These are phyloP conservation scores for Sporisorium reilianum DNA, from an alignment of 1,284 basidiomycete species.

Conservation along the genomic window DNA sequence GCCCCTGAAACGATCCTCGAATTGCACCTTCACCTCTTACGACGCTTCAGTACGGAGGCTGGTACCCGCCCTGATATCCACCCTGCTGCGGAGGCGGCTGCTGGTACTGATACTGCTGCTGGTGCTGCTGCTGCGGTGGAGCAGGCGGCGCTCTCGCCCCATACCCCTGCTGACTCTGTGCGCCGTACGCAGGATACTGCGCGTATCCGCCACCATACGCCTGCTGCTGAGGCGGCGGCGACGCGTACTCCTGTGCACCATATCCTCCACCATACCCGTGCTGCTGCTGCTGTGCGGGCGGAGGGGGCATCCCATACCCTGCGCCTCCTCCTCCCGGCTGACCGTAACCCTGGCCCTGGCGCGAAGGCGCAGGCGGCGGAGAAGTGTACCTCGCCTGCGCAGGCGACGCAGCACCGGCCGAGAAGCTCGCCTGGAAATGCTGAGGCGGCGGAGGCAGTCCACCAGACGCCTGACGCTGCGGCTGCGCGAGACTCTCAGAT, in stretches of 20 bases:
- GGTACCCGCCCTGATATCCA: conserved; percentile 18
- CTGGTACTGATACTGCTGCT: conserved; percentile 10
- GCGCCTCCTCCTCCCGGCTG: not conserved
- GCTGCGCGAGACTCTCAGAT: not conserved
- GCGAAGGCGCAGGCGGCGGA: conserved; percentile 17
- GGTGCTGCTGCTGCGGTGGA: conserved; percentile 17
- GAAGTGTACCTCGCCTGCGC: conserved; percentile 27
- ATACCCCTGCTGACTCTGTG: conserved; percentile 22
- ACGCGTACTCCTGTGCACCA: conserved; percentile 14
- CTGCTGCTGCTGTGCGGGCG: conserved; percentile 21
- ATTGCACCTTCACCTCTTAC: not conserved
- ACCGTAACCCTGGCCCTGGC: not conserved
- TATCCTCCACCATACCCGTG: conserved; percentile 23
- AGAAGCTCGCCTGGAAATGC: conserved; percentile 30
- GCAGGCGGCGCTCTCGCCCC: conserved; percentile 8
- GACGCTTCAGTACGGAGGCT: conserved; percentile 31
- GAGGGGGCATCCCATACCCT: conserved; percentile 19
- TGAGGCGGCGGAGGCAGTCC: conserved; percentile 35
- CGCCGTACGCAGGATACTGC: conserved; percentile 12
- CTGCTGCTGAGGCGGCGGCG: conserved; percentile 17
- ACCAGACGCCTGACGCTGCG: conserved; percentile 6
- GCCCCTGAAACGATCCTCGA: not conserved
- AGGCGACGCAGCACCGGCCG: conserved; percentile 12
- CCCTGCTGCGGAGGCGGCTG: conserved; percentile 9
- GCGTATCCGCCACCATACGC: conserved; percentile 22